Conservation (phyloP, 768 basidiomycete species). For the Pleurotus djamor region DNA sequence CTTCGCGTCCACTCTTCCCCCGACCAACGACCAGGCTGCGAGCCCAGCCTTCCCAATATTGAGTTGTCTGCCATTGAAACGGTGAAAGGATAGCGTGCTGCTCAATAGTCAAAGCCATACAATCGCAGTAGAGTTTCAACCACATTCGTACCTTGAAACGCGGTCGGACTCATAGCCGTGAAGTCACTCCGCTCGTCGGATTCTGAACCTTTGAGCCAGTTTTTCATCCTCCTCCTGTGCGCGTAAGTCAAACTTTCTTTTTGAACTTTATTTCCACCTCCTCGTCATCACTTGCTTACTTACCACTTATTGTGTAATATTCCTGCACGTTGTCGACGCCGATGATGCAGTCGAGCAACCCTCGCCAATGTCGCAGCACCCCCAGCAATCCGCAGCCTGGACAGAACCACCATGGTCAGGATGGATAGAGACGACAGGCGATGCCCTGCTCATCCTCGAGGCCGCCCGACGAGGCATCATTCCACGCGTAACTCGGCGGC, state of each 20-base stretch:
- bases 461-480: constrained; percentile 89
- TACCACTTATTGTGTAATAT: constrained; percentile 12
- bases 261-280: constrained; percentile 57
- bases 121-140: neutral
- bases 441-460: constrained; percentile 95
- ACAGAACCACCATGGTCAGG: constrained; percentile 91
- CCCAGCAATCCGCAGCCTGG: constrained; percentile 50
- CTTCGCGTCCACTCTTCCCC: constrained; percentile 1
- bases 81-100: neutral
- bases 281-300: constrained; percentile 33
- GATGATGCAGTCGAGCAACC: constrained; percentile 10
- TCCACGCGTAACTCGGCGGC: constrained; percentile 86
- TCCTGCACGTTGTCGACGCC: neutral
- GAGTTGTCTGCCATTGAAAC: neutral
- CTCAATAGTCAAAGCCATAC: neutral
- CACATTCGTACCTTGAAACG: neutral
- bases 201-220: constrained; percentile 27
- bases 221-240: constrained; percentile 50
- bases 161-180: constrained; percentile 26
- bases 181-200: constrained; percentile 26
- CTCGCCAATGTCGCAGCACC: constrained; percentile 32
- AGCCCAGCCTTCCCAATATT: neutral
- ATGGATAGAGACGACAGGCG: constrained; percentile 93
- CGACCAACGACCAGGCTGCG: constrained; percentile 4
- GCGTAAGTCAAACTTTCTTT: constrained; percentile 74